These are phyloP conservation scores for Mycena rebaudengoi DNA, from an alignment of 768 basidiomycete species.

Conservation along the genomic window DNA sequence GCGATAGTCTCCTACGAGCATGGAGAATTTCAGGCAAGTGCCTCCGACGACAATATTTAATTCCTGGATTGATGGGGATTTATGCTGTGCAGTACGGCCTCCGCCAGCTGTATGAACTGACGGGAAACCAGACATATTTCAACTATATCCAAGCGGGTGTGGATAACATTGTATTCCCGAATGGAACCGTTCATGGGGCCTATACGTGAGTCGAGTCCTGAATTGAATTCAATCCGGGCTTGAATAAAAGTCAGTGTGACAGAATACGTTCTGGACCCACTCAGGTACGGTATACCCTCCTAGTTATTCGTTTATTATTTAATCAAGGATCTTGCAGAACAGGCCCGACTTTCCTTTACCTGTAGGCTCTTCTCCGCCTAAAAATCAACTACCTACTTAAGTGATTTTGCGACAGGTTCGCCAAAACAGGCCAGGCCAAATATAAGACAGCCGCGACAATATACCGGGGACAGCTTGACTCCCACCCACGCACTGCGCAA, in stretches of 20 bases:
- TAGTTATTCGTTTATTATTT: neutral
- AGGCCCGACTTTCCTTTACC: conserved; percentile 49
- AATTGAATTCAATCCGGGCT: neutral
- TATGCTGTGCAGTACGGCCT: conserved; percentile 54
- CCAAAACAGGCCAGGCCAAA: conserved; percentile 44
- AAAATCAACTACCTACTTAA: neutral
- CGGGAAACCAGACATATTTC: conserved; percentile 51
- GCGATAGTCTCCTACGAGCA: conserved; percentile 50
- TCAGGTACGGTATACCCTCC: conserved; percentile 36
- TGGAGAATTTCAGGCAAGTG: conserved; percentile 24
- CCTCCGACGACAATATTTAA: neutral
- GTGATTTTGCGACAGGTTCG: conserved; percentile 35
- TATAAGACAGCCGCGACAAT: conserved; percentile 52
- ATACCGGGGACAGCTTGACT: conserved; percentile 48
- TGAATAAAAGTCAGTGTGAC: conserved; percentile 33
- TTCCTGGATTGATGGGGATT: too few species aligned
- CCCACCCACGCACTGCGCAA: conserved; percentile 52
- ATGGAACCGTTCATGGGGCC: conserved; percentile 48
- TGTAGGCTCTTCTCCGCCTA: conserved; percentile 34
- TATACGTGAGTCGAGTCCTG: conserved; percentile 42
- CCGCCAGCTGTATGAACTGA: conserved; percentile 47
- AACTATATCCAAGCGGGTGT: conserved; percentile 49
- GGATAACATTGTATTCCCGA: conserved; percentile 46
- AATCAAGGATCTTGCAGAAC: conserved; percentile 34
- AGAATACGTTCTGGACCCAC: conserved; percentile 45